Conservation (phyloP, 257 asterid species). For the Ilex asprella region DNA sequence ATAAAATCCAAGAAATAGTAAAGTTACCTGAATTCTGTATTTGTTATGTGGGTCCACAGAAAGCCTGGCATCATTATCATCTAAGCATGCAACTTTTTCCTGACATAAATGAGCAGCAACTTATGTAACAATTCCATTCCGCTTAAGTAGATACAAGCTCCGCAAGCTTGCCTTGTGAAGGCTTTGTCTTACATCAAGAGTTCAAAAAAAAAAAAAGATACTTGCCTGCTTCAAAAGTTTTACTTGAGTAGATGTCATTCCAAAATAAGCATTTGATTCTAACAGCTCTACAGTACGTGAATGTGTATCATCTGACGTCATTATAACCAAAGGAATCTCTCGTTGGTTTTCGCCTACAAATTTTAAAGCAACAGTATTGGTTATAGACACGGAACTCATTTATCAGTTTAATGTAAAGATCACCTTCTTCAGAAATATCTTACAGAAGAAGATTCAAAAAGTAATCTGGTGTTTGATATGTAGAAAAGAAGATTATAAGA, state of each 20-base stretch:
- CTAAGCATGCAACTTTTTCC: slow-evolving; percentile 99
- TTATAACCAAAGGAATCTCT: slow-evolving; percentile 83
- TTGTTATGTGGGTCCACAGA: slow-evolving; percentile 77
- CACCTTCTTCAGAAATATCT: neutral
- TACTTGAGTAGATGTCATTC: slow-evolving; percentile 83
- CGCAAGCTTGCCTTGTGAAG: too few relatives aligned
- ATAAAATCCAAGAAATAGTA: slow-evolving; percentile 7
- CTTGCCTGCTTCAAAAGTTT: slow-evolving; percentile 85
- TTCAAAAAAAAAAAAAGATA: too few relatives aligned
- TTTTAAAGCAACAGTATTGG: neutral
- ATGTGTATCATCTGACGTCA: slow-evolving; percentile 98
- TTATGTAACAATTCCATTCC: slow-evolving; percentile 5
- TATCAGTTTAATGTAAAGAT: too few relatives aligned
- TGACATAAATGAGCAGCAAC: slow-evolving; percentile 24
- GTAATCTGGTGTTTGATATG: neutral
- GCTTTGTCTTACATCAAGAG: too few relatives aligned
- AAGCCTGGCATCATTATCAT: slow-evolving; percentile 88
- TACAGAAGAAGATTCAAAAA: neutral
- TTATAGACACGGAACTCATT: too few relatives aligned
- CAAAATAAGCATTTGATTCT: slow-evolving; percentile 77
- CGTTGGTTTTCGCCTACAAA: slow-evolving; percentile 50
- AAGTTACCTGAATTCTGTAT: slow-evolving; percentile 73
- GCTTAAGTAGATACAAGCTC: neutral
- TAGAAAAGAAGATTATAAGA: too few relatives aligned
- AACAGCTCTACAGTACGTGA: slow-evolving; percentile 62